Evolutionary conservation across 768 basidiomycete genomes (phyloP).

Genomic region (Termitomyces sp.): DNA sequence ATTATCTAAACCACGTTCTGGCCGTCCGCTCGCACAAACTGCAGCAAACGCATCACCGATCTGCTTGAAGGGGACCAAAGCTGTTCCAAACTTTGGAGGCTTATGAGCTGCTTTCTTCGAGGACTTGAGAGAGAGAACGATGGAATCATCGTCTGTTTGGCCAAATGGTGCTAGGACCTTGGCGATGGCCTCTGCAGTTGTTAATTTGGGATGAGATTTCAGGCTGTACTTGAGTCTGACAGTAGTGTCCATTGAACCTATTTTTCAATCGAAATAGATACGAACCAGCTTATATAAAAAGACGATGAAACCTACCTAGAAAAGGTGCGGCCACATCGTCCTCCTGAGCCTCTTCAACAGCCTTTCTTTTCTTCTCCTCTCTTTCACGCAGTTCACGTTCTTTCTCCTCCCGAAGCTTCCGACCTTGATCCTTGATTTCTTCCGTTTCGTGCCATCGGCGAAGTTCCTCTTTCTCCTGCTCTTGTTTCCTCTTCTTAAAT

Average conservation of each 20-base stretch:
- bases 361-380: conserved; percentile 38
- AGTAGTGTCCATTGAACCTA: conserved; percentile 71
- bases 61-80: conserved; percentile 73
- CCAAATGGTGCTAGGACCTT: conserved; percentile 61
- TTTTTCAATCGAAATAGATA: neutral
- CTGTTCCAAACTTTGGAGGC: conserved; percentile 64
- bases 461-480: conserved; percentile 57
- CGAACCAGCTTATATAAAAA: conserved; percentile 8
- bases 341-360: conserved; percentile 27
- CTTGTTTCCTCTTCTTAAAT: conserved; percentile 67
- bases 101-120: conserved; percentile 53
- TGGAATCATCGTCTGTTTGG: conserved; percentile 54
- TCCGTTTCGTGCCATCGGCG: conserved; percentile 61
- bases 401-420: conserved; percentile 62
- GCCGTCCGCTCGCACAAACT: conserved; percentile 56
- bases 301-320: conserved; percentile 36
- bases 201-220: conserved; percentile 54
- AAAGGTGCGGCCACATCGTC: conserved; percentile 54
- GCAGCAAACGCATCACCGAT: conserved; percentile 76
- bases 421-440: conserved; percentile 72
- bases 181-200: conserved; percentile 45
- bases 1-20: conserved; percentile 50
- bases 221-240: conserved; percentile 68
- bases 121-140: conserved; percentile 67
- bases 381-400: conserved; percentile 48